A percentile compares a stretch with the other conserved stretches of the same genome.
Evolutionary conservation across 2,329 filamentous ascomycete genomes (phyloP).

Genomic region (Ophidiomyces ophidiicola): DNA sequence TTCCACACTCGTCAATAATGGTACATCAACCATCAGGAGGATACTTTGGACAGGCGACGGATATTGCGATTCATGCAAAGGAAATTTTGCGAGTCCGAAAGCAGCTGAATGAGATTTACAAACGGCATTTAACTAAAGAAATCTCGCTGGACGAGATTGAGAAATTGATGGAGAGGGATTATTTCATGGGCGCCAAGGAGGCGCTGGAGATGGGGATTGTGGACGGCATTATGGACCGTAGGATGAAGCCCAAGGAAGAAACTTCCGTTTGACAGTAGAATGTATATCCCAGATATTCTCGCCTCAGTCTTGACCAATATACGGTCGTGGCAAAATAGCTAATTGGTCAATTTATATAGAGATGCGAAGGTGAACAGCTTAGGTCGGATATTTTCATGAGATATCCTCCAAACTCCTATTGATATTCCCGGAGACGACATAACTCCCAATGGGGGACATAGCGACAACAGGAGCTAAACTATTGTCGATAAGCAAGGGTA

Average conservation of each 20-base stretch:
- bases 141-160: slow-evolving; percentile 73
- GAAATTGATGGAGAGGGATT: slow-evolving; percentile 92
- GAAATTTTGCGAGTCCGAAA: slow-evolving; percentile 81
- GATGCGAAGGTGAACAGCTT: too few species aligned
- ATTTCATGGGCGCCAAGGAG: slow-evolving; percentile 81
- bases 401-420: too few species aligned
- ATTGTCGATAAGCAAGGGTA: too few species aligned
- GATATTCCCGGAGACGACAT: too few species aligned
- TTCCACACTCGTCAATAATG: slow-evolving; percentile 94
- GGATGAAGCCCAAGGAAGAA: slow-evolving; percentile 23
- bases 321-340: too few species aligned
- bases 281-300: neutral
- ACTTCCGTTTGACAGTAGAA: neutral
- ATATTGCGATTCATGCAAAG: slow-evolving; percentile 94
- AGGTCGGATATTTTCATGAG: too few species aligned
- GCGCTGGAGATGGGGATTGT: slow-evolving; percentile 83
- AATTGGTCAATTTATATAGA: too few species aligned
- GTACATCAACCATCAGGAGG: slow-evolving; percentile 86
- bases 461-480: too few species aligned
- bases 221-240: slow-evolving; percentile 62
- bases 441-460: too few species aligned
- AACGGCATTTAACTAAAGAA: slow-evolving; percentile 66
- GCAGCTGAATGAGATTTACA: slow-evolving; percentile 83
- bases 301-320: too few species aligned
- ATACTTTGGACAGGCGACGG: slow-evolving; percentile 54